phyloP scores from a whole-genome alignment of 139 green algal species.

The Micromonas commoda region DNA sequence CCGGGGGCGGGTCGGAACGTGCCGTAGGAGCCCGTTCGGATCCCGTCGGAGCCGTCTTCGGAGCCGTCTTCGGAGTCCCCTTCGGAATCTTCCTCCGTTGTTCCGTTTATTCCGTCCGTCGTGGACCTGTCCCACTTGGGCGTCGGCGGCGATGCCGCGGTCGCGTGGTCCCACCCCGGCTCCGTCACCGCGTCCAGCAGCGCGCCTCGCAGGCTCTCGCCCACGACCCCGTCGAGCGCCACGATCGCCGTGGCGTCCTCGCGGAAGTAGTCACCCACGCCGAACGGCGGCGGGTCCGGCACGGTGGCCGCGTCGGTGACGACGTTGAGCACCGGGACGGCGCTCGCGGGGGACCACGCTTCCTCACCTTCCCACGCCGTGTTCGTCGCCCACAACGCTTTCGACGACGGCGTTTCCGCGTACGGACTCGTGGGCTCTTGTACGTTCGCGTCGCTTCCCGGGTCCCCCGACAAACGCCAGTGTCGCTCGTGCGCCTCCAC shows the following conservation, averaged over 20 bases:
- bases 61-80: no score
- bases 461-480: no score
- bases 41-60: neutral
- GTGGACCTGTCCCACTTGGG: slow-evolving; percentile 1
- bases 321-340: no score
- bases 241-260: slow-evolving; percentile 11
- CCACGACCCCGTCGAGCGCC: slow-evolving; percentile 14
- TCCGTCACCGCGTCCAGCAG: slow-evolving; percentile 3
- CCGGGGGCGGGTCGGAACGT: neutral
- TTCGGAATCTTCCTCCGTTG: no score
- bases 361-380: no score
- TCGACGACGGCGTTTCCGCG: no score
- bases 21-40: no score
- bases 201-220: neutral
- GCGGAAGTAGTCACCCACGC: neutral
- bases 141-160: neutral
- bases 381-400: no score
- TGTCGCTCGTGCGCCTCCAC: slow-evolving; percentile 5
- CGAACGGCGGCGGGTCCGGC: neutral
- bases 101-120: neutral
- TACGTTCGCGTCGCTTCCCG: no score
- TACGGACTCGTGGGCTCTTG: no score
- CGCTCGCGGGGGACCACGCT: no score
- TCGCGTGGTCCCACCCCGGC: neutral
- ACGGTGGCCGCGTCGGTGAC: neutral